Conservation (phyloP, 345 rosid genomes). For the Eucalyptus pauciflora region DNA sequence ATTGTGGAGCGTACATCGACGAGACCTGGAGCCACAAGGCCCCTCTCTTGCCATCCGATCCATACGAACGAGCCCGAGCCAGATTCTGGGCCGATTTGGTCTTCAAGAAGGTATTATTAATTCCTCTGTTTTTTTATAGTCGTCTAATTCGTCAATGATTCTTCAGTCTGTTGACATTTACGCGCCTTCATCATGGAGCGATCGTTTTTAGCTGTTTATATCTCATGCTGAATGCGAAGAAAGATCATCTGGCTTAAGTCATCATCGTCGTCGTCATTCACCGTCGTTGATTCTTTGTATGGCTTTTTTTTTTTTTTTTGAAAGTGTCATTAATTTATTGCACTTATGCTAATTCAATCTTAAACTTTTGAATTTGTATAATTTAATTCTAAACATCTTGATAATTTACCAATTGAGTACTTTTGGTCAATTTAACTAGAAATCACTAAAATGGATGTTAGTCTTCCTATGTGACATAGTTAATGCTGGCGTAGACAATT, state of each 20-base stretch:
- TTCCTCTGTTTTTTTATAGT: not conserved
- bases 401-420: not conserved
- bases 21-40: conserved; percentile 2
- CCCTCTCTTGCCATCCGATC: not conserved
- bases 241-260: not conserved
- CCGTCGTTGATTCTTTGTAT: not conserved
- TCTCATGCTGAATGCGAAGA: not conserved
- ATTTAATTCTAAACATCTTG: no score
- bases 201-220: not conserved
- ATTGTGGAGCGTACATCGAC: not conserved
- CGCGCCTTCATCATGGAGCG: not conserved
- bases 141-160: not conserved
- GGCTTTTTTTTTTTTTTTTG: not conserved
- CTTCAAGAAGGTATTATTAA: conserved; percentile 9
- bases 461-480: rapidly evolving
- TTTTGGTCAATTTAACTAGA: rapidly evolving
- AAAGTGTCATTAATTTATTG: no score
- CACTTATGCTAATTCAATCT: rapidly evolving
- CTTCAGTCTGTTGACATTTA: not conserved
- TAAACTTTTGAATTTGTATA: no score
- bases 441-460: rapidly evolving
- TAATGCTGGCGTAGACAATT: rapidly evolving
- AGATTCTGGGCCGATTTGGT: conserved; percentile 17
- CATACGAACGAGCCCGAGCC: conserved; percentile 11
- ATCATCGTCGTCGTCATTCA: not conserved